A percentile compares a stretch with the other conserved stretches of the same genome.
phyloP scores from a whole-genome alignment of 257 asterid genomes.

The Ballota nigra region DNA sequence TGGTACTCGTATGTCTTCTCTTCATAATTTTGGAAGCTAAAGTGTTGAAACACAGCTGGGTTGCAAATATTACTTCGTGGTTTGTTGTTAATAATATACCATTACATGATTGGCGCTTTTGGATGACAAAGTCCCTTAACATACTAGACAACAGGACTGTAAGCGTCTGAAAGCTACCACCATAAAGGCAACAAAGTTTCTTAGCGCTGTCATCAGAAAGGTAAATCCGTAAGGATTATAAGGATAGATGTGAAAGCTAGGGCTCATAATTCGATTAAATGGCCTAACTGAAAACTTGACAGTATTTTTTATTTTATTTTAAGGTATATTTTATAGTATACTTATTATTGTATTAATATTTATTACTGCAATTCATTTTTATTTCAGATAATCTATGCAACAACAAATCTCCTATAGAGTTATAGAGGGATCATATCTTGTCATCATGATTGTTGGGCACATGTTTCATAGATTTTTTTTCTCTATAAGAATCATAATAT shows the following conservation, averaged over 20 bases:
- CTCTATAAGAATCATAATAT: background rate
- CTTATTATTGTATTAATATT: background rate
- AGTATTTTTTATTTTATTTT: background rate
- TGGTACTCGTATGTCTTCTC: background rate
- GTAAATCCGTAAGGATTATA: background rate
- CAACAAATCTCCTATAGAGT: background rate
- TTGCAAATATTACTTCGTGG: slow-evolving; percentile 1
- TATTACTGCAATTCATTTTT: background rate
- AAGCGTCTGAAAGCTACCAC: background rate
- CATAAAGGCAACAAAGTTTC: background rate
- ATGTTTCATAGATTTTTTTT: background rate
- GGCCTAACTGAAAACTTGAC: background rate
- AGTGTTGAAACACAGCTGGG: background rate
- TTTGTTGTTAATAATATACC: background rate
- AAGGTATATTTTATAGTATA: background rate
- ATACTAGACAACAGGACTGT: background rate
- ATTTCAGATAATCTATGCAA: background rate
- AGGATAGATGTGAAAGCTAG: background rate
- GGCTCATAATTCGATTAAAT: background rate
- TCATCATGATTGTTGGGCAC: background rate
- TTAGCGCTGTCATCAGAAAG: background rate
- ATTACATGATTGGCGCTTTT: background rate
- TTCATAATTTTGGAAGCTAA: slow-evolving; percentile 8
- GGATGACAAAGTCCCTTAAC: slow-evolving; percentile 10
- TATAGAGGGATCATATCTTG: background rate